Evolutionary conservation across 2,329 filamentous ascomycete species (phyloP).

Genomic region (Seiridium unicorne): DNA sequence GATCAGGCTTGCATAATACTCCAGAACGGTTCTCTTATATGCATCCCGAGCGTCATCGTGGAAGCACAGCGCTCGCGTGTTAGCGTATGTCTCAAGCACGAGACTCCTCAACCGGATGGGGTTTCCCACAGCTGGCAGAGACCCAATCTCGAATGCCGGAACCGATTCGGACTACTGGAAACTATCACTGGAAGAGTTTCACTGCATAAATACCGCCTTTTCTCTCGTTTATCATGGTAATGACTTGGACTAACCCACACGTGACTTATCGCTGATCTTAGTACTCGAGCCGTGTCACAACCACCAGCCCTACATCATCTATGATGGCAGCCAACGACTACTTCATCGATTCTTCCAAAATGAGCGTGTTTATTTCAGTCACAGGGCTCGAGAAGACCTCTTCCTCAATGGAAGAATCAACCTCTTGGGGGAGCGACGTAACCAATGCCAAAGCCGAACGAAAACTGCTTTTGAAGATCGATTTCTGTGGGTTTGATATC

Average conservation of each 20-base stretch:
- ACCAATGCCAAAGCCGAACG: conserved; percentile 32
- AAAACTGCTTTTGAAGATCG: conserved; percentile 37
- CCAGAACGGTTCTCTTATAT: too few species aligned
- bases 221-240: neutral
- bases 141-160: too few species aligned
- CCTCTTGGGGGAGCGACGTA: conserved; percentile 2
- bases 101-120: too few species aligned
- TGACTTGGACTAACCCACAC: neutral
- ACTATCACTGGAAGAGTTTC: neutral
- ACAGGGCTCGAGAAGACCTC: neutral
- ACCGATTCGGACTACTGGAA: too few species aligned
- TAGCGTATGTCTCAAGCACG: too few species aligned
- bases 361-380: neutral
- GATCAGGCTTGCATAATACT: too few species aligned
- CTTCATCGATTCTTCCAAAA: neutral
- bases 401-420: neutral
- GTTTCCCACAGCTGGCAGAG: too few species aligned
- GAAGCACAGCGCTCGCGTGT: too few species aligned
- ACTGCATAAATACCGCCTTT: neutral
- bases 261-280: neutral
- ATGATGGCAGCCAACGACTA: neutral
- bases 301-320: neutral
- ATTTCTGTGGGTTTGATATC: conserved; percentile 22
- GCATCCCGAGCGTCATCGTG: too few species aligned
- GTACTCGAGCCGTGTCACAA: neutral